Evolutionary conservation across 2,329 filamentous ascomycete genomes (phyloP), one percentile per base, ranked within the genome.

Genomic region (Pseudogymnoascus sp.): DNA sequence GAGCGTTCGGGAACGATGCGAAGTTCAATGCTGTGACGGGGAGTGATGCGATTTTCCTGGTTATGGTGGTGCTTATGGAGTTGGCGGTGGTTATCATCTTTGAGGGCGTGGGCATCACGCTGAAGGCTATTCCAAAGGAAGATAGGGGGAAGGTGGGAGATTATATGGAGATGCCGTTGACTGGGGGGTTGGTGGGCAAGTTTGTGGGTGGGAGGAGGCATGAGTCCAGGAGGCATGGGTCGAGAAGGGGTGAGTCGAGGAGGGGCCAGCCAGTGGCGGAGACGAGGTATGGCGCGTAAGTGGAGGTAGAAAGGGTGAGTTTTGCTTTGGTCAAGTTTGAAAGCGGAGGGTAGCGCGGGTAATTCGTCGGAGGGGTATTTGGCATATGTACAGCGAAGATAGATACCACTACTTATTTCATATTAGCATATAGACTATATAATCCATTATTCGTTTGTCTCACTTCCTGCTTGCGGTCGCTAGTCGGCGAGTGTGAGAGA

Each of bases 51-150:
- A 72, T 81, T 21, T 65, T 76, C 14, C 69, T 82, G 6, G 76
- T 77, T 42, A 79, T 84, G 76, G 74, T 77, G 4, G 72, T 82
- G 5, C 64, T 83, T 23, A 78, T 81, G 73, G 82, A 85, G 71
- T 75, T 84, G 40, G 68, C 77, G 6, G 75, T 81, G 18, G 75
- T 82, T 2, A 49, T 75, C 3, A 73, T 80, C 38, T 78, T 77
- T 42, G 74, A 78, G 63, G 66, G 62, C 2, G 66, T 78, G 8
- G 79, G 79, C 0, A 65, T 80, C 60, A 77, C 73, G 2, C 68
- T 81, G 53, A 66, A 70, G 21, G 72, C 72, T 34, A 46, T 66
- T 9, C 36, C 62, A 3, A 64, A 66, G 61, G 31, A n/a, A 3
- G 63, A 56, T 8, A 28, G 18, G 16, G 31, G 49, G 9, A 56